These are phyloP conservation scores for Rosa chinensis DNA, from an alignment of 306 rosid genomes.

Conservation along the genomic window DNA sequence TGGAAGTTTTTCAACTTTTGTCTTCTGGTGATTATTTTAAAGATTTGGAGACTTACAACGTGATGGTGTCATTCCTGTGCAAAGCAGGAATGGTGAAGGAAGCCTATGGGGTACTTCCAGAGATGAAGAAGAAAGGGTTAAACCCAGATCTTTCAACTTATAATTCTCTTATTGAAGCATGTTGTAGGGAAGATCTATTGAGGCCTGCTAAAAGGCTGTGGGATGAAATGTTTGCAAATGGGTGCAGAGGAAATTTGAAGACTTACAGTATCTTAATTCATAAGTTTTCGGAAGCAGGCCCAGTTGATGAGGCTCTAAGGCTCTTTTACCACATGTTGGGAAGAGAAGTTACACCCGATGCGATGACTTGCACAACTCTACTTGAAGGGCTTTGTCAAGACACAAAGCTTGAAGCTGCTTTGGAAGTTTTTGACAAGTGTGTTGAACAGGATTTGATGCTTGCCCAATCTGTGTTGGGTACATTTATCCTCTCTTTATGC, in stretches of 20 bases:
- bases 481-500: conserved; percentile 55
- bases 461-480: conserved; percentile 49
- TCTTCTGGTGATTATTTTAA: conserved; percentile 51
- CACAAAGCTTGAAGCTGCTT: conserved; percentile 59
- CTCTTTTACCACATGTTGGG: conserved; percentile 68
- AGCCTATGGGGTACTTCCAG: conserved; percentile 71
- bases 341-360: conserved; percentile 60
- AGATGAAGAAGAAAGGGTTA: conserved; percentile 79
- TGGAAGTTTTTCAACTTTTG: conserved; percentile 56
- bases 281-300: conserved; percentile 69
- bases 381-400: conserved; percentile 76
- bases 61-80: conserved; percentile 72
- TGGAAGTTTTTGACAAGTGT: conserved; percentile 56
- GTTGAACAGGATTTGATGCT: conserved; percentile 55
- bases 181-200: conserved; percentile 77
- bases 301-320: conserved; percentile 69
- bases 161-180: conserved; percentile 79
- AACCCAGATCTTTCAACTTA: conserved; percentile 56
- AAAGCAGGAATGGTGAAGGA: conserved; percentile 73
- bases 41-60: conserved; percentile 66
- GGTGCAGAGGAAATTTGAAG: conserved; percentile 68
- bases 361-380: conserved; percentile 56
- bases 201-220: conserved; percentile 87
- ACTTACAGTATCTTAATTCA: conserved; percentile 71
- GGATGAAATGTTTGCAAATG: conserved; percentile 94